phyloP scores from a whole-genome alignment of 305 asterid species.

The Fraxinus albicans region DNA sequence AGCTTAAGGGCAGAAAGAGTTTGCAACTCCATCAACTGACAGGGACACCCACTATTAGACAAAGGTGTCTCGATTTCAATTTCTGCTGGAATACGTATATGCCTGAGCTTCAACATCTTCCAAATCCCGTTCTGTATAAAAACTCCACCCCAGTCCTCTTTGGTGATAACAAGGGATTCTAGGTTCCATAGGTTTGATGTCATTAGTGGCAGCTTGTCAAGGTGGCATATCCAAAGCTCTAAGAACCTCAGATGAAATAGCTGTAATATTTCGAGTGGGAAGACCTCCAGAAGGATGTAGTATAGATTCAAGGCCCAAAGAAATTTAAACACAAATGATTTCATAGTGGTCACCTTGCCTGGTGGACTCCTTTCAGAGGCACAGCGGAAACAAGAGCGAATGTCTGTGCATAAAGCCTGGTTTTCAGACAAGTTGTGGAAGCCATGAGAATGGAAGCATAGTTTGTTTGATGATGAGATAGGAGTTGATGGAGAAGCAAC shows the following conservation, averaged over 20 bases:
- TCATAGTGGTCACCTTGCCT: not conserved
- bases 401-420: not conserved
- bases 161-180: not conserved
- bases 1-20: not conserved
- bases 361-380: not conserved
- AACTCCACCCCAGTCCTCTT: too few relatives aligned
- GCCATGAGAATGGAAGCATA: constrained; percentile 3
- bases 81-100: not conserved
- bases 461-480: not conserved
- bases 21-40: not conserved
- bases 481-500: not conserved
- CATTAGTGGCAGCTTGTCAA: constrained; percentile 3
- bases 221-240: not conserved
- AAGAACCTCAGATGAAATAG: constrained; percentile 19
- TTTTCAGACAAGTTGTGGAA: not conserved
- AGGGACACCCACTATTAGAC: not conserved
- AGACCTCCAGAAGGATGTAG: constrained; percentile 2
- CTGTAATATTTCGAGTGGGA: constrained; percentile 15
- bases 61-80: not conserved
- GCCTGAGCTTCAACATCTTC: constrained; percentile 10
- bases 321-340: constrained; percentile 13
- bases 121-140: not conserved
- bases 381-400: not conserved
- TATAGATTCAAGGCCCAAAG: constrained; percentile 13
- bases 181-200: constrained; percentile 13